Conservation (phyloP, 352 stramenopile genomes). For the Ophiocytium majus region DNA sequence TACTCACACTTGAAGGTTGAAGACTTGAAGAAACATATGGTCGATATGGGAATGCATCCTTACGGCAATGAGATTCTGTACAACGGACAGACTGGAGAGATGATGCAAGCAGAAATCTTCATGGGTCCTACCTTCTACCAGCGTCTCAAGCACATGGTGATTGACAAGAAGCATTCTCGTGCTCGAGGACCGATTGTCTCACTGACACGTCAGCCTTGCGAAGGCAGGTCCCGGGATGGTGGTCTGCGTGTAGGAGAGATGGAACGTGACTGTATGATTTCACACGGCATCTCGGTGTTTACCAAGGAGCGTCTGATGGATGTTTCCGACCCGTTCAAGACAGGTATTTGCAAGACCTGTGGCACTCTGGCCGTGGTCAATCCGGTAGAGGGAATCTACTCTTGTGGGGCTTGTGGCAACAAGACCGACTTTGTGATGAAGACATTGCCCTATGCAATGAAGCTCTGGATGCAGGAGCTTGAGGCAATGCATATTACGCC, state of each 20-base stretch:
- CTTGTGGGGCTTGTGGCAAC: too few relatives aligned
- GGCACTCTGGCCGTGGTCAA: too few relatives aligned
- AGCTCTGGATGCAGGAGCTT: too few relatives aligned
- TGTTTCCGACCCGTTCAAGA: too few relatives aligned
- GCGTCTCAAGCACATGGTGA: conserved; percentile 99
- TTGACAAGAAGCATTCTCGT: conserved; percentile 97
- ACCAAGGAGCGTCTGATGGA: too few relatives aligned
- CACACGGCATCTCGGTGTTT: conserved; percentile 89
- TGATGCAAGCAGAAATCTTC: conserved; percentile 99
- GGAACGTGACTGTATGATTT: conserved; percentile 97
- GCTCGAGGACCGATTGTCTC: conserved; percentile 95
- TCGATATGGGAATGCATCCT: too few relatives aligned
- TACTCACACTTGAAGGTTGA: neutral
- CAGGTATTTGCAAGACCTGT: too few relatives aligned
- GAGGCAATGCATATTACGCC: too few relatives aligned
- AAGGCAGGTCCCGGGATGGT: conserved; percentile 97
- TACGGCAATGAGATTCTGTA: conserved; percentile 99
- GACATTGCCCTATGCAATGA: too few relatives aligned
- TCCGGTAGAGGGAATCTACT: too few relatives aligned
- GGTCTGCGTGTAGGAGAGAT: conserved; percentile 99
- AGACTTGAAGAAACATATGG: conserved; percentile 59
- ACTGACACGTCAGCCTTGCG: conserved; percentile 98
- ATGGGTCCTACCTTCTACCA: conserved; percentile 99
- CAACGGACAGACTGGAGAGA: conserved; percentile 93
- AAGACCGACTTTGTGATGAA: too few relatives aligned